Evolutionary conservation across 805 yeast genomes (phyloP).

Genomic region (Myxozyma vanderwaltii): DNA sequence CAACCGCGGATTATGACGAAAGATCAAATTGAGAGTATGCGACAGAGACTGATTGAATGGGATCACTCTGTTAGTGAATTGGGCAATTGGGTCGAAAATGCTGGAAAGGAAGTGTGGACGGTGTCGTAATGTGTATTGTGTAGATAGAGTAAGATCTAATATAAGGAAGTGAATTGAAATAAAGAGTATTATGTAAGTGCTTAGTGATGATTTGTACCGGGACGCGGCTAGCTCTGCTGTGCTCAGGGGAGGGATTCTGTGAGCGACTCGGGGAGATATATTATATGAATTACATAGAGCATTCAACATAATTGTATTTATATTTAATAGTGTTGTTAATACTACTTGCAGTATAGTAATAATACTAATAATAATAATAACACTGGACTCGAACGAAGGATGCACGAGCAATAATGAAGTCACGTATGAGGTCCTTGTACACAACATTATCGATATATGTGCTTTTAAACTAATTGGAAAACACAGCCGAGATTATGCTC

Average conservation of each 20-base stretch:
- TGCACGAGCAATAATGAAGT: constrained; percentile 2
- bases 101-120: constrained; percentile 54
- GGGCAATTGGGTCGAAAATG: constrained; percentile 58
- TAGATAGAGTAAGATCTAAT: background rate
- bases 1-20: constrained; percentile 91
- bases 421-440: background rate
- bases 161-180: background rate
- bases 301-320: too few species aligned
- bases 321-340: too few species aligned
- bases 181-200: background rate
- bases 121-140: constrained; percentile 13
- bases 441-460: background rate
- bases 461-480: background rate
- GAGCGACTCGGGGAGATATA: too few species aligned
- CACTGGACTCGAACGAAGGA: background rate
- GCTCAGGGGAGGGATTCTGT: too few species aligned
- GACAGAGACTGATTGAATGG: constrained; percentile 75
- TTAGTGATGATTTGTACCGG: too few species aligned
- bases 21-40: constrained; percentile 77
- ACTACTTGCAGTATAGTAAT: too few species aligned
- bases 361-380: too few species aligned
- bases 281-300: too few species aligned
- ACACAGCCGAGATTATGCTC: background rate
- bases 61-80: constrained; percentile 68
- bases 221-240: too few species aligned